Conservation (phyloP, 495 filamentous ascomycete genomes). For the Penicillium arizonense region DNA sequence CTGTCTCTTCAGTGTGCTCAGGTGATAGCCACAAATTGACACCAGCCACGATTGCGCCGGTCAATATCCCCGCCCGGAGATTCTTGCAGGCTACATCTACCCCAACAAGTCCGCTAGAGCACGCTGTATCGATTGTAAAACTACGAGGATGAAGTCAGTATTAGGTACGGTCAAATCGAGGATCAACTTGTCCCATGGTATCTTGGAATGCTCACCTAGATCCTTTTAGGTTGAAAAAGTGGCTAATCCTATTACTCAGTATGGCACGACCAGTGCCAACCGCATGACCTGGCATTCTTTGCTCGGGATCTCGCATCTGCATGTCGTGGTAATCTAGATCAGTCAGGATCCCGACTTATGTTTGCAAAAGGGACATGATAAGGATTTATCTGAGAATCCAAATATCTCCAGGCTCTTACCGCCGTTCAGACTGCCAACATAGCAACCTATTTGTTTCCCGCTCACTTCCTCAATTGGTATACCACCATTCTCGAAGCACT, state of each 20-base stretch:
- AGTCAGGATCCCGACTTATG: too few species aligned
- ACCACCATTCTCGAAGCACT: background rate
- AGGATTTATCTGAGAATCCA: too few species aligned
- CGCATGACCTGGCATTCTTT: background rate
- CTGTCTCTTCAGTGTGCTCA: too few species aligned
- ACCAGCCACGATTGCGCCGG: background rate
- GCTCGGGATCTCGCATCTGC: background rate
- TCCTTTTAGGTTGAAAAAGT: background rate
- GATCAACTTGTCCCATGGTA: too few species aligned
- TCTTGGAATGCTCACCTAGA: too few species aligned
- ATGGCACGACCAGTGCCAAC: background rate
- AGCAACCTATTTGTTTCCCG: background rate
- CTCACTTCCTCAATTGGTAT: background rate
- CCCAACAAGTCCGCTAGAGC: background rate
- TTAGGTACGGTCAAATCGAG: too few species aligned
- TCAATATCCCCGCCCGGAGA: background rate
- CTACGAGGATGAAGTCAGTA: too few species aligned
- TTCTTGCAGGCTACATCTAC: background rate
- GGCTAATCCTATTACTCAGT: background rate
- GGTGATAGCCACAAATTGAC: too few species aligned
- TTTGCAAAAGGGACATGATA: too few species aligned
- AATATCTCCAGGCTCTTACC: too few species aligned
- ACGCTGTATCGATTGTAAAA: background rate
- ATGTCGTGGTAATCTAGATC: background rate
- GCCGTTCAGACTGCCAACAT: background rate